Base-by-base conservation (phyloP, 2,329 filamentous ascomycete species). In the Aspergillus sojae region DNA sequence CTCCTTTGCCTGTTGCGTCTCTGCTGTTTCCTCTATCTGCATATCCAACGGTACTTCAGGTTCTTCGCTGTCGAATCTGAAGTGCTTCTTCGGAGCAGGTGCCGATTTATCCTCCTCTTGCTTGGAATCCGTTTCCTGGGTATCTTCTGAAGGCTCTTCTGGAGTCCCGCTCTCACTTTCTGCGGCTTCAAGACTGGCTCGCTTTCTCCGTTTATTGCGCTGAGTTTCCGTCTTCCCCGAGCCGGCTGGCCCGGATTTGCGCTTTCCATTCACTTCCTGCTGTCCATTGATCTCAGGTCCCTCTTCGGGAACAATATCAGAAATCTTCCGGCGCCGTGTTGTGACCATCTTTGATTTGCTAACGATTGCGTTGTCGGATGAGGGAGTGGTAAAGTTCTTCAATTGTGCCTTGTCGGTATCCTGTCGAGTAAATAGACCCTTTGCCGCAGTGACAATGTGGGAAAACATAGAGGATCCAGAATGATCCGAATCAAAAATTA, bases 11-110 rank as follows among this genome's bases (percentile, higher is more conserved):
- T 66, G 60, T 46, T 68, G 61, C 34, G 65, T 64, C 56, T 73
- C 64, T 26, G 65, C 61, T 4, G 64, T 62, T 43, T 70, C 65
- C 54, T 75, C 70, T 2, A 56, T 58, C 46, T 64, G 62, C 52
- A 62, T 63, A 46, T 68, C 62, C 26, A 69, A 63, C 1, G 69
- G 72, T 28, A 71, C 9, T 28, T 60, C 69, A 30, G 77, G 77
- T 26, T 81, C 79, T 64, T 80, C 79, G 62, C 77, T 80, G 39
- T 69, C 79, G 60, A 81, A 81, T 57, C 78, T 74, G 45, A 80
- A 71, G 60, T 80, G 78, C 36, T 68, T 71, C 67, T 68, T 69
- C 23, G 55, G 41, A 19, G 61, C 7, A 5, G 70, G 64, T 9
- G 57, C 66, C 52, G 65, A 36, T 53, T 62, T 60, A 21, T 69